Evolutionary conservation across 2,329 filamentous ascomycete genomes (phyloP).

Genomic region (Colletotrichum salicis): DNA sequence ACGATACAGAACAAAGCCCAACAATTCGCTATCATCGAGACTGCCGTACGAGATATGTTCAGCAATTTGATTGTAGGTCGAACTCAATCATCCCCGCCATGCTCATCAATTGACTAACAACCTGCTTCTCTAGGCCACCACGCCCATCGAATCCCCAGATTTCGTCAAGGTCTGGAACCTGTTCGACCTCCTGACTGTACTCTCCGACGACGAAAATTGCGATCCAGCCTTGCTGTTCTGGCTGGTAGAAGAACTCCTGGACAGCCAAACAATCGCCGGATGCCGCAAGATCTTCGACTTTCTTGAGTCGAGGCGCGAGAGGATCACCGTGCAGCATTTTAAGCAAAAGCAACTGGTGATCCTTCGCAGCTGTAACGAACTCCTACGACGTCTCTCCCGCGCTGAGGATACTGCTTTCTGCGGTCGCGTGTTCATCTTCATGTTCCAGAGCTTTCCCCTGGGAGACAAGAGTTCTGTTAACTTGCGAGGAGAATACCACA

Average conservation of each 20-base stretch:
- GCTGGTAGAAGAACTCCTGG: constrained; percentile 92
- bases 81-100: not conserved
- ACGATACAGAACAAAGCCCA: constrained; percentile 56
- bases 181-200: constrained; percentile 88
- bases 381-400: constrained; percentile 91
- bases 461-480: constrained; percentile 99
- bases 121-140: constrained; percentile 67
- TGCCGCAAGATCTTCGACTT: constrained; percentile 95
- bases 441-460: constrained; percentile 97
- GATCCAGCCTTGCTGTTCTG: constrained; percentile 87
- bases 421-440: constrained; percentile 96
- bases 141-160: constrained; percentile 77
- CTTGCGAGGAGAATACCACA: constrained; percentile 92
- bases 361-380: constrained; percentile 92
- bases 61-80: constrained; percentile 78
- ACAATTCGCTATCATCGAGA: constrained; percentile 81
- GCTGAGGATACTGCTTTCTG: constrained; percentile 98
- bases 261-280: constrained; percentile 93
- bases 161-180: constrained; percentile 94
- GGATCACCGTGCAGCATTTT: constrained; percentile 83
- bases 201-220: constrained; percentile 82
- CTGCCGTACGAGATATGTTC: constrained; percentile 83
- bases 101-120: constrained; percentile 18
- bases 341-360: constrained; percentile 89
- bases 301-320: constrained; percentile 90